Base-by-base conservation (phyloP, 805 yeast genomes). In the Lipomyces yamanashiensis region DNA sequence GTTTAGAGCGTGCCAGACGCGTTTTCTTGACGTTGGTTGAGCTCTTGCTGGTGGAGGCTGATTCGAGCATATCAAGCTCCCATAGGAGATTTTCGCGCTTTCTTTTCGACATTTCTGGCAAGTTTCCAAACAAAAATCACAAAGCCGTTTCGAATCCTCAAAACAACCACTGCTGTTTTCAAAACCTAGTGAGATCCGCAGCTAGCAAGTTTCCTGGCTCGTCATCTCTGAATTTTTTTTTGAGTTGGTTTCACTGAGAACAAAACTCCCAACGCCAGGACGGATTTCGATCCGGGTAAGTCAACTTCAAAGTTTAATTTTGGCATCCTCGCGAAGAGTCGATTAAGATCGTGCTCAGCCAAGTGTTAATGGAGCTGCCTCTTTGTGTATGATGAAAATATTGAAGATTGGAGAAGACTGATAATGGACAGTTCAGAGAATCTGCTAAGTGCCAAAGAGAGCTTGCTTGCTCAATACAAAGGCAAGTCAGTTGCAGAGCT, bases 401-500 rank as follows among this genome's bases (percentile, higher is more conserved):
- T n/a, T 7, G 45, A 41, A 2, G 5, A 28, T 28, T 28, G 28
- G 28, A 28, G 28, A 28, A 28, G 5, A 4, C 17, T 33, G 33
- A 6, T 36, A 51, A 40, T 53, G 48, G 48, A 53, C 21, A 9
- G 49, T 5, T 13, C 23, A 41, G 23, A n/a, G 7, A 48, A 43
- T 15, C 34, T 62, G 5, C 15, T 36, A 13, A 17, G 10, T 15
- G 41, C 54, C 6, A 48, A 54, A 23, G 49, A 21, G 12, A 23
- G 21, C 13, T 50, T 63, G 33, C 60, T 63, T 47, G 41, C 34
- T 33, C 43, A 52, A 17, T 63, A 44, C 54, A 56, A 59, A 21
- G 89, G 89, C 1, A 77, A 77, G 67, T 54, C 72, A 0, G 70
- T 84, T 48, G 59, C 74, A 0, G 83, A 80, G 28, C 73, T 87